Conservation (phyloP, 352 stramenopile species). For the Globisporangium yorkense region DNA sequence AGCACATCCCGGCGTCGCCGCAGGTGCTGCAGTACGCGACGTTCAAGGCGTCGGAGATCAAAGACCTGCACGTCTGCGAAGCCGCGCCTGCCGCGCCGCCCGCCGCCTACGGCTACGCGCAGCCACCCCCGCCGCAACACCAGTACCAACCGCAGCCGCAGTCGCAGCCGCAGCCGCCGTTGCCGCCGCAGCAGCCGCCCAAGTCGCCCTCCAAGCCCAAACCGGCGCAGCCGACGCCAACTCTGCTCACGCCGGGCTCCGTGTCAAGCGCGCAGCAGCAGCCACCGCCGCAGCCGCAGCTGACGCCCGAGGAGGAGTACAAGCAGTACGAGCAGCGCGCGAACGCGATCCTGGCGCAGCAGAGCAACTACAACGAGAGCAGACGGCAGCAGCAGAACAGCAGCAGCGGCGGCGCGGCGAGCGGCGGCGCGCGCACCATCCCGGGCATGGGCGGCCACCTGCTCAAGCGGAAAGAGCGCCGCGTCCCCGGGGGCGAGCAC, state of each 20-base stretch:
- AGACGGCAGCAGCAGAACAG: conserved; percentile 11
- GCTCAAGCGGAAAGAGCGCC: conserved; percentile 74
- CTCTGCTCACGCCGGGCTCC: conserved; percentile 49
- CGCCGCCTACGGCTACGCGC: conserved; percentile 7
- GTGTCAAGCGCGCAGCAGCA: conserved; percentile 32
- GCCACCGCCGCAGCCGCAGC: conserved; percentile 8
- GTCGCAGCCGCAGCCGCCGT: conserved; percentile 13
- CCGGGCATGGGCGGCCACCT: conserved; percentile 79
- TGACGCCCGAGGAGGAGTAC: conserved; percentile 12
- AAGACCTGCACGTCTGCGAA: conserved; percentile 81
- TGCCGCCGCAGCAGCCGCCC: conserved; percentile 13
- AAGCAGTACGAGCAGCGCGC: conserved; percentile 16
- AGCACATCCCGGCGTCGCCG: conserved; percentile 70
- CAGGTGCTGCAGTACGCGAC: conserved; percentile 75
- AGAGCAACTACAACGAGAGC: conserved; percentile 15
- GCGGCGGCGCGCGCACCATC: conserved; percentile 42
- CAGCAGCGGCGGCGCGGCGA: conserved; percentile 1
- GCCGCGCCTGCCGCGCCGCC: conserved; percentile 34
- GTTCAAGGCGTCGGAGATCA: conserved; percentile 83
- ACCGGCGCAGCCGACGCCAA: conserved; percentile 21
- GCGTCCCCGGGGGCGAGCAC: conserved; percentile 34
- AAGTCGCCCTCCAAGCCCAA: conserved; percentile 10
- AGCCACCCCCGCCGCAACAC: conserved; percentile 12
- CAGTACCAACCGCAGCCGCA: conserved; percentile 11
- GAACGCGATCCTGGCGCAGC: conserved; percentile 13